Evolutionary conservation across 129 eudicot species (phyloP), one percentile per base, ranked within the genome.

Genomic region (Centrapalus pauciflorus): DNA sequence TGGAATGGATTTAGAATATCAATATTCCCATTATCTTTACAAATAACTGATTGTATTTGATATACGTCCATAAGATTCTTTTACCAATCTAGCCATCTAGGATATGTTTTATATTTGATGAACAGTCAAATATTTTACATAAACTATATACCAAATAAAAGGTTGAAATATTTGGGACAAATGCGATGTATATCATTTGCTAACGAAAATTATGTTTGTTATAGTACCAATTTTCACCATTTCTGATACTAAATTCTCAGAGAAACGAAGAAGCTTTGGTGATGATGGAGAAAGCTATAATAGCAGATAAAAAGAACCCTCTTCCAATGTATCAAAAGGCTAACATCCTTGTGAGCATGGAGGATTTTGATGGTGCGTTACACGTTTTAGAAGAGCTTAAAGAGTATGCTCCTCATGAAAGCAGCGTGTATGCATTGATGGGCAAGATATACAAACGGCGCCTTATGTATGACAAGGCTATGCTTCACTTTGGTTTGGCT

Each of bases 271-370:
- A 86, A 70, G 99, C 95, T 20, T 75, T 94, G 65, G 80, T 64
- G 40, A 83, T 94, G 82, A 89, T 94, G 99, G 97, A 89, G 65
- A 89, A 75, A 56, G 95, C 99, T 59, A 87, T 94, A 67, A 45
- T 71, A 73, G 99, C 99, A 1, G 99, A 94, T 79, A 94, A 81
- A 76, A 94, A 89, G 81, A 94, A 94, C 61, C 99, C 99, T 63
- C 86, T 94, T 41, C 99, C 99, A 13, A 81, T 86, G 86, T 94
- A 86, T 81, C 99, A 94, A 71, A 94, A 94, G 70, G 99, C 99
- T 49, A 89, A 86, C 58, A 89, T 94, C 24, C 90, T 94, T 68
- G 77, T 74, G 68, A 89, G 97, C 76, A 84, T 89, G 95, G 97
- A 81, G 66, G 79, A 84, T 65, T 75, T 74, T 50, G 85, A 84